Conservation (phyloP, 2,329 filamentous ascomycete species). For the Grosmannia clavigera region DNA sequence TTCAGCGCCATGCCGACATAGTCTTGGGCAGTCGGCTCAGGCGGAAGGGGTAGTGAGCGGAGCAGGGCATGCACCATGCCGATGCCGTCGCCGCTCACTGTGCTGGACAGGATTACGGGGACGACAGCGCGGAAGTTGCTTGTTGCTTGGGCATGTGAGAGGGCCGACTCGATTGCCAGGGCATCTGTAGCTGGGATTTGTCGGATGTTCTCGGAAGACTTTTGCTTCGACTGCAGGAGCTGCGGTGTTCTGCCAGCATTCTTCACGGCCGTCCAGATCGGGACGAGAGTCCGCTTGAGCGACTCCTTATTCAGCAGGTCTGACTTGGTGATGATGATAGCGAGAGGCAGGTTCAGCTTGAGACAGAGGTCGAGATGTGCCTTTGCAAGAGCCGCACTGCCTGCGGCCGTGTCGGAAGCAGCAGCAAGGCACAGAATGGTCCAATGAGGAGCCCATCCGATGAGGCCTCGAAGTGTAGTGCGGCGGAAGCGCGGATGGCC, state of each 20-base stretch:
- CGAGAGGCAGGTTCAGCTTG: constrained; percentile 63
- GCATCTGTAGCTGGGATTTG: constrained; percentile 44
- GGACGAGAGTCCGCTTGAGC: constrained; percentile 57
- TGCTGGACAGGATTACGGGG: constrained; percentile 79
- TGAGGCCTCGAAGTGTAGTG: constrained; percentile 76
- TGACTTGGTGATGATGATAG: constrained; percentile 80
- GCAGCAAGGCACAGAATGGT: constrained; percentile 62
- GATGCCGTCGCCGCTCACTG: constrained; percentile 74
- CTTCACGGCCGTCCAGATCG: constrained; percentile 68
- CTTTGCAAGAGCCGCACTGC: constrained; percentile 48
- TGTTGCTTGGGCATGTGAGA: constrained; percentile 35
- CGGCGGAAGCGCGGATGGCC: constrained; percentile 82
- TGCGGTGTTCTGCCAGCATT: constrained; percentile 59
- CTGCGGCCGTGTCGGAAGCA: constrained; percentile 45
- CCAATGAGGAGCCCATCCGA: constrained; percentile 95
- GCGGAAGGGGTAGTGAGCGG: constrained; percentile 58
- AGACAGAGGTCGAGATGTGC: constrained; percentile 79
- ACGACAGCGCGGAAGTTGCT: constrained; percentile 41
- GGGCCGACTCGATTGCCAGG: constrained; percentile 42
- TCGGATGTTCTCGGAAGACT: constrained; percentile 32
- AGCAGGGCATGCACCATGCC: constrained; percentile 72
- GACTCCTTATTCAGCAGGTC: constrained; percentile 60
- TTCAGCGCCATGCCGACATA: constrained; percentile 43
- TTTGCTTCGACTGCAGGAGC: constrained; percentile 50
- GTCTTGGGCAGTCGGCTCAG: constrained; percentile 38